These are phyloP conservation scores for Mycena amicta DNA, from an alignment of 768 basidiomycete genomes.

Conservation along the genomic window DNA sequence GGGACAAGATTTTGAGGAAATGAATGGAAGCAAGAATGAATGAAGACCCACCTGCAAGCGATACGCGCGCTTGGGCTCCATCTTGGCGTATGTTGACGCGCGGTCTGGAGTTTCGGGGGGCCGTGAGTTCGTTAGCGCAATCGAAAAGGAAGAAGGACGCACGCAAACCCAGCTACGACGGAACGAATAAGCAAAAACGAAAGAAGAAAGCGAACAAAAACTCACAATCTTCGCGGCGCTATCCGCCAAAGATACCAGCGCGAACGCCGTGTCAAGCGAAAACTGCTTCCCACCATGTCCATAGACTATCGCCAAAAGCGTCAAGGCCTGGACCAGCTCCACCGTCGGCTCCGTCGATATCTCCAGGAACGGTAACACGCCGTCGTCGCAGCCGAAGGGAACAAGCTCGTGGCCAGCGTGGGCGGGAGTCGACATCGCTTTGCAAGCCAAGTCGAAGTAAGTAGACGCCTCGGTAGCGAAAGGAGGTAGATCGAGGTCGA, in stretches of 20 bases:
- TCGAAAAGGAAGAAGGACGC: neutral
- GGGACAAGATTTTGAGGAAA: neutral
- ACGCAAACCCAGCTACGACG: neutral
- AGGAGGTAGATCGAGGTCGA: neutral
- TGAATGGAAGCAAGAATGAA: neutral
- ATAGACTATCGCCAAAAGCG: neutral
- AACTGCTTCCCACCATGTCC: neutral
- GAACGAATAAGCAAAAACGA: neutral
- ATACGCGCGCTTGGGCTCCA: neutral
- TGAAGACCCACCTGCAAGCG: neutral
- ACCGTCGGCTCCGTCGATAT: neutral
- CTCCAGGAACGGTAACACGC: no score
- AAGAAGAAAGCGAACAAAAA: neutral
- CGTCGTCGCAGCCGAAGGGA: no score
- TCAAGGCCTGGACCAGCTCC: neutral
- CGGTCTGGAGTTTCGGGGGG: neutral
- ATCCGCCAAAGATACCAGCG: neutral
- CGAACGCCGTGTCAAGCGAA: neutral
- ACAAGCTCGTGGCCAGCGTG: neutral
- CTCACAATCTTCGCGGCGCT: neutral
- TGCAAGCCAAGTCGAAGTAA: neutral
- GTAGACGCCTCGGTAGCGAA: neutral
- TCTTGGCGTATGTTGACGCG: neutral
- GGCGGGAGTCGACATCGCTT: neutral
- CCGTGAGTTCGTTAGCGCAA: neutral